Conservation (phyloP, 1,139 yeast genomes). For the Yamadazyma taylorii region DNA sequence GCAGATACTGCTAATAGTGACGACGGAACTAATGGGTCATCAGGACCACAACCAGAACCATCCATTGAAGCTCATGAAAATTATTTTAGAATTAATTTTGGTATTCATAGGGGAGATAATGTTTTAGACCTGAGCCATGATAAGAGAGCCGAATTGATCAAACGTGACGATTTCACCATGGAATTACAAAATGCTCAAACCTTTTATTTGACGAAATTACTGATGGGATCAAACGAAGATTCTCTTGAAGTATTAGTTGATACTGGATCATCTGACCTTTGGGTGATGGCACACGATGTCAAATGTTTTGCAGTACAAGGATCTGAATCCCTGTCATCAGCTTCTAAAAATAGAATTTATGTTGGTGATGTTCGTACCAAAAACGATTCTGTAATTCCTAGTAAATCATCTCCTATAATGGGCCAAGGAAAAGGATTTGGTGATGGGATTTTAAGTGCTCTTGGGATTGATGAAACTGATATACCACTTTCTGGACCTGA, state of each 20-base stretch:
- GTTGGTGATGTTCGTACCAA: conserved; percentile 8
- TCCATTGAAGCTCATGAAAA: conserved; percentile 7
- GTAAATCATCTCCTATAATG: conserved; percentile 4
- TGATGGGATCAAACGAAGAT: conserved; percentile 35
- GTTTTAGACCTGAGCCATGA: conserved; percentile 18
- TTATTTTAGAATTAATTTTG: conserved; percentile 24
- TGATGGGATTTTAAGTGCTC: conserved; percentile 11
- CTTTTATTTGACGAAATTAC: conserved; percentile 48
- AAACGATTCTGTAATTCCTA: conserved; percentile 3
- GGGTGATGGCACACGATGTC: conserved; percentile 42
- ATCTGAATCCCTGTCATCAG: not conserved
- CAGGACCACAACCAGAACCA: no score
- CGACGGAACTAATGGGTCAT: no score
- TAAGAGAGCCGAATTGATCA: conserved; percentile 21
- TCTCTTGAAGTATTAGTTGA: conserved; percentile 37
- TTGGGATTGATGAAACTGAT: conserved; percentile 10
- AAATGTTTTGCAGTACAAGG: conserved; percentile 18
- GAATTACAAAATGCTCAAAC: conserved; percentile 43
- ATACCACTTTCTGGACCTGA: conserved; percentile 5
- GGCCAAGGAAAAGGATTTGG: conserved; percentile 11
- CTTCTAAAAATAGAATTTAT: conserved; percentile 6
- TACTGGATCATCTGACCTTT: conserved; percentile 49
- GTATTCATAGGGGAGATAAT: conserved; percentile 27
- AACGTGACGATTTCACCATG: conserved; percentile 37
- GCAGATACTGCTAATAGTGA: not conserved